Evolutionary conservation across 2,329 filamentous ascomycete species (phyloP), one percentile per base, ranked within the genome.

Genomic region (Sclerotinia sclerotiorum): DNA sequence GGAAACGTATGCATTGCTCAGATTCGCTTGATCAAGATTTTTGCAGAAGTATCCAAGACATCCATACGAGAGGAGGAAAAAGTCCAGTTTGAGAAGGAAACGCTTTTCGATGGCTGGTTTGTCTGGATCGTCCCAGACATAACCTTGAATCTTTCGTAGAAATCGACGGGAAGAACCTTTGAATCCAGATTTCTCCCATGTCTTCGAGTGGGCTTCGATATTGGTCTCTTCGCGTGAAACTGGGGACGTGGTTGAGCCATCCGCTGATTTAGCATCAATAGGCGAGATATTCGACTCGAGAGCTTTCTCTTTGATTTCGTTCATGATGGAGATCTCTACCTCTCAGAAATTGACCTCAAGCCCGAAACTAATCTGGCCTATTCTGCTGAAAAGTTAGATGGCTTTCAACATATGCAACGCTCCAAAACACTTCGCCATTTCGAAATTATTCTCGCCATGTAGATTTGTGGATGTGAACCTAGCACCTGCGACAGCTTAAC

Each of bases 21-120:
- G 62, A 35, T 75, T 75, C 5, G 77, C 73, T 72, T 80, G 79
- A 71, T 81, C 79, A 2, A 81, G 77, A 39, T 78, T 79, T 73
- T 83, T 83, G 74, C 82, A 81, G 68, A 83, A 82, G 69, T 72
- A 82, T 32, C 79, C 80, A 3, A 84, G 71, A 60, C 83, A 84
- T 15, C 78, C 79, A 69, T 80, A 81, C 2, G 77, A 75, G 1
- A 81, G 73, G 72, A 85, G 78, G 68, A 83, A 84, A 73, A 80
- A 81, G 72, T 85, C 83, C 35, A 84, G 79, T 73, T 85, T 85
- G 66, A 80, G 77, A 24, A 84, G 78, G 13, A 85, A 79, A 52
- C 75, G 78, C 68, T 81, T 81, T 73, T 85, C 81, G 69, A 79
- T 77, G 2, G 56, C 55, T 0, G 75, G 62, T 56, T 77, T 76